These are phyloP conservation scores for Mycosphaerella sp. DNA, from an alignment of 2,329 filamentous ascomycete species.

Conservation along the genomic window DNA sequence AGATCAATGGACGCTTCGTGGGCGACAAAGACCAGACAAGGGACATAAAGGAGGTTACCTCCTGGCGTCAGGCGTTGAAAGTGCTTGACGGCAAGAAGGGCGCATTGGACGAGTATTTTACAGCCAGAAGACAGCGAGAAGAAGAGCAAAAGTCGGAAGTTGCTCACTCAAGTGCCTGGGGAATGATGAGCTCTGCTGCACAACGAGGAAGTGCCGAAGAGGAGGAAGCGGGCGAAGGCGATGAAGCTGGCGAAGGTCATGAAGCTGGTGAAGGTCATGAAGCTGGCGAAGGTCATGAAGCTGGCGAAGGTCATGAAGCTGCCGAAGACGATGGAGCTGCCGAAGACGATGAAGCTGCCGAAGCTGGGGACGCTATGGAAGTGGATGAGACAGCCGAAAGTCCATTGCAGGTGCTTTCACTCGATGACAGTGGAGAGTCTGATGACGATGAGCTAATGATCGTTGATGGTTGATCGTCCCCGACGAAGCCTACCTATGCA, in stretches of 20 bases:
- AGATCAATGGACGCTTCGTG: slow-evolving; percentile 20
- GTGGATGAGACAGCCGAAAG: slow-evolving; percentile 1
- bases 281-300: slow-evolving; percentile 1
- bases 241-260: slow-evolving; percentile 9
- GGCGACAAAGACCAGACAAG: slow-evolving; percentile 19
- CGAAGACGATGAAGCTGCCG: slow-evolving; percentile 10
- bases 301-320: slow-evolving; percentile 8
- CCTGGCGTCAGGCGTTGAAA: slow-evolving; percentile 27
- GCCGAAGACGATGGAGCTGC: neutral
- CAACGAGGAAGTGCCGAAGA: slow-evolving; percentile 9
- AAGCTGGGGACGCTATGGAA: slow-evolving; percentile 6
- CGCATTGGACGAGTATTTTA: slow-evolving; percentile 25
- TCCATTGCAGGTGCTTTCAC: neutral
- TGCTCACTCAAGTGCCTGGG: slow-evolving; percentile 8
- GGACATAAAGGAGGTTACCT: slow-evolving; percentile 18
- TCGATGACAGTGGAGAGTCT: neutral
- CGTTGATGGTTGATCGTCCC: neutral
- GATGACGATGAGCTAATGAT: neutral
- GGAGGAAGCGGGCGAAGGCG: neutral
- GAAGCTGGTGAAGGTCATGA: slow-evolving; percentile 7
- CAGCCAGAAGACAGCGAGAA: slow-evolving; percentile 20
- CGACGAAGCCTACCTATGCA: too few relatives aligned
- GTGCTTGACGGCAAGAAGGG: slow-evolving; percentile 28
- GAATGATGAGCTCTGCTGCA: slow-evolving; percentile 15
- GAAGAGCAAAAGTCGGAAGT: slow-evolving; percentile 13